A percentile compares a stretch with the other conserved stretches of the same genome.
These are phyloP conservation scores for Daldinia childiae DNA, from an alignment of 495 filamentous ascomycete genomes.

Conservation along the genomic window DNA sequence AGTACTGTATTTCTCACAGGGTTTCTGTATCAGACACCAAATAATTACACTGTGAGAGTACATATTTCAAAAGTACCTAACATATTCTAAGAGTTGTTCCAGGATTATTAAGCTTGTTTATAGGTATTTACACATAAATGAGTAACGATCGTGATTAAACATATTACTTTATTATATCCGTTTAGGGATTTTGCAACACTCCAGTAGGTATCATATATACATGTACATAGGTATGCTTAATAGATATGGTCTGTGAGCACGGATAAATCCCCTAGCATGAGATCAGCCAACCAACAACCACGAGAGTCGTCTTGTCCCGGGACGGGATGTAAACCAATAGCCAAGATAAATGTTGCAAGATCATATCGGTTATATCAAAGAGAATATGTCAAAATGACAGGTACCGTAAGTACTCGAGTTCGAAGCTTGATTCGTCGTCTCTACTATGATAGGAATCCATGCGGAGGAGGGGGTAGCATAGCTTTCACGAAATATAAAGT, in stretches of 20 bases:
- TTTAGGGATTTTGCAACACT: not conserved
- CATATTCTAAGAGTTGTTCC: not conserved
- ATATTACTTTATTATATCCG: not conserved
- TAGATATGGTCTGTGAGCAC: not conserved
- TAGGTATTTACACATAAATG: not conserved
- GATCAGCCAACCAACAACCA: not conserved
- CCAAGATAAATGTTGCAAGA: slow-evolving; percentile 4
- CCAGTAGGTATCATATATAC: too few species aligned
- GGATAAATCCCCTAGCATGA: not conserved
- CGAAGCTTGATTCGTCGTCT: not conserved
- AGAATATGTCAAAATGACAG: slow-evolving; percentile 18
- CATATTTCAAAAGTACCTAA: not conserved
- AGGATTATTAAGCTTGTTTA: not conserved
- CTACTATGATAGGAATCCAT: not conserved
- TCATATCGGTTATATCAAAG: slow-evolving; percentile 29
- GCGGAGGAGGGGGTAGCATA: not conserved
- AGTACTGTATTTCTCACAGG: not conserved
- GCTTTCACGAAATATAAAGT: slow-evolving; percentile 19
- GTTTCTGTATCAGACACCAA: not conserved
- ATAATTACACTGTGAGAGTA: not conserved
- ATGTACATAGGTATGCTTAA: not conserved
- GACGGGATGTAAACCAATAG: not conserved
- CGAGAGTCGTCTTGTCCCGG: not conserved
- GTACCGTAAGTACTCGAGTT: slow-evolving; percentile 4
- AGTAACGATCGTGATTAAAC: not conserved